A percentile compares a stretch with the other conserved stretches of the same genome.
Conservation (phyloP, 192 early-diverging fungal species). For the Podila minutissima region DNA sequence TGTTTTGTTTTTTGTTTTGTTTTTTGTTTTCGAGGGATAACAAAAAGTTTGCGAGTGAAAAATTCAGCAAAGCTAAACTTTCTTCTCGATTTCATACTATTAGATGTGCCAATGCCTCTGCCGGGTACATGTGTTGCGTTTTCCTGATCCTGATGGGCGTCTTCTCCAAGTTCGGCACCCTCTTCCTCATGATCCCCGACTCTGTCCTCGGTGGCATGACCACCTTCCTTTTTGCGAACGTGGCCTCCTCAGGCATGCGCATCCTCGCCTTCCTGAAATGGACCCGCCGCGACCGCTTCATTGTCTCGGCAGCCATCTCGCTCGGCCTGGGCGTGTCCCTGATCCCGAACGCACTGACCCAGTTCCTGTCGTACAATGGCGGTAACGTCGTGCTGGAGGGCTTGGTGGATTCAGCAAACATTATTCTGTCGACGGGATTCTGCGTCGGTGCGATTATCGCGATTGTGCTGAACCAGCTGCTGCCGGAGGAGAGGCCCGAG, state of each 20-base stretch:
- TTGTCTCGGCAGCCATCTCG: slow-evolving; percentile 55
- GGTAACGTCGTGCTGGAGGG: slow-evolving; percentile 39
- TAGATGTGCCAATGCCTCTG: slow-evolving; percentile 55
- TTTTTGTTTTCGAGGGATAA: neutral
- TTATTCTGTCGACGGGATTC: slow-evolving; percentile 54
- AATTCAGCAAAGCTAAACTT: neutral
- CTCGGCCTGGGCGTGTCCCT: slow-evolving; percentile 60
- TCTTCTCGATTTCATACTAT: neutral
- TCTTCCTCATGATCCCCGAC: slow-evolving; percentile 58
- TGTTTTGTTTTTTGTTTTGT: neutral
- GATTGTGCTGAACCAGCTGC: slow-evolving; percentile 52
- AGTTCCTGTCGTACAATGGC: slow-evolving; percentile 35
- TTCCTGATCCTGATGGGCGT: slow-evolving; percentile 61
- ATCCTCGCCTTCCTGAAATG: slow-evolving; percentile 63
- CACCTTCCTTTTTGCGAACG: slow-evolving; percentile 61
- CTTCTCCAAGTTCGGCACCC: slow-evolving; percentile 61
- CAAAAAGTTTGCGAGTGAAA: neutral
- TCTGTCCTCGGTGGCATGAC: slow-evolving; percentile 65
- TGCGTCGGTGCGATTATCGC: slow-evolving; percentile 54
- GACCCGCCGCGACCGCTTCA: slow-evolving; percentile 64
- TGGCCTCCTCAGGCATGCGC: slow-evolving; percentile 62
- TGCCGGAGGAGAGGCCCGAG: slow-evolving; percentile 51
- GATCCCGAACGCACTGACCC: slow-evolving; percentile 45
- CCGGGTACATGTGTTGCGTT: slow-evolving; percentile 61
- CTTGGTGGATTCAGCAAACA: slow-evolving; percentile 52